Percentiles rank a stretch among this genome's conserved stretches.
phyloP scores from a whole-genome alignment of 1,284 basidiomycete genomes.

The Meira nashicola region DNA sequence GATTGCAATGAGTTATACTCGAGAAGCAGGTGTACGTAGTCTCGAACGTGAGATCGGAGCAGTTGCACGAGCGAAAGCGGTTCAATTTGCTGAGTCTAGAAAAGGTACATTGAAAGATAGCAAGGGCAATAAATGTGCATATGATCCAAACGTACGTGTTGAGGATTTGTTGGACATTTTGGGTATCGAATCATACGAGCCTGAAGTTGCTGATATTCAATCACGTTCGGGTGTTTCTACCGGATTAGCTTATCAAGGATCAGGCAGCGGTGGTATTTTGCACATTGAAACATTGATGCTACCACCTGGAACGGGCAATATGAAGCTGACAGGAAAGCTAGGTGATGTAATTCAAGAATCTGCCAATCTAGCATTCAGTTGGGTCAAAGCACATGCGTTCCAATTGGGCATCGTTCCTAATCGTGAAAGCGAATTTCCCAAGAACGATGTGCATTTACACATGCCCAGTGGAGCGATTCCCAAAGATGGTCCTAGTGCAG shows the following conservation, averaged over 20 bases:
- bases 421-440: slow-evolving; percentile 67
- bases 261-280: slow-evolving; percentile 78
- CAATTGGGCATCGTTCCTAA: slow-evolving; percentile 70
- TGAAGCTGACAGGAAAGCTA: slow-evolving; percentile 74
- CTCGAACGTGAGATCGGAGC: slow-evolving; percentile 81
- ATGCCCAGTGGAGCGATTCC: slow-evolving; percentile 78
- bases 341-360: slow-evolving; percentile 73
- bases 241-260: slow-evolving; percentile 79
- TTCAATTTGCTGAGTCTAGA: slow-evolving; percentile 70
- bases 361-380: slow-evolving; percentile 69
- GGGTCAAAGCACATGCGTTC: slow-evolving; percentile 70
- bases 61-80: slow-evolving; percentile 65
- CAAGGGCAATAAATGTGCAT: slow-evolving; percentile 53
- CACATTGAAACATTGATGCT: slow-evolving; percentile 73
- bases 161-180: slow-evolving; percentile 77
- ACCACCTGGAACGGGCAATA: slow-evolving; percentile 63
- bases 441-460: slow-evolving; percentile 81
- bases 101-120: slow-evolving; percentile 56
- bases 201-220: slow-evolving; percentile 69
- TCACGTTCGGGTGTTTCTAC: slow-evolving; percentile 69
- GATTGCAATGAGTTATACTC: slow-evolving; percentile 72
- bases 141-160: slow-evolving; percentile 64
- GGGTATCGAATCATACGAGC: slow-evolving; percentile 74
- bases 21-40: slow-evolving; percentile 85
- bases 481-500: slow-evolving; percentile 80